Base-by-base conservation (phyloP, 495 filamentous ascomycete species). In the Aspergillus campestris region DNA sequence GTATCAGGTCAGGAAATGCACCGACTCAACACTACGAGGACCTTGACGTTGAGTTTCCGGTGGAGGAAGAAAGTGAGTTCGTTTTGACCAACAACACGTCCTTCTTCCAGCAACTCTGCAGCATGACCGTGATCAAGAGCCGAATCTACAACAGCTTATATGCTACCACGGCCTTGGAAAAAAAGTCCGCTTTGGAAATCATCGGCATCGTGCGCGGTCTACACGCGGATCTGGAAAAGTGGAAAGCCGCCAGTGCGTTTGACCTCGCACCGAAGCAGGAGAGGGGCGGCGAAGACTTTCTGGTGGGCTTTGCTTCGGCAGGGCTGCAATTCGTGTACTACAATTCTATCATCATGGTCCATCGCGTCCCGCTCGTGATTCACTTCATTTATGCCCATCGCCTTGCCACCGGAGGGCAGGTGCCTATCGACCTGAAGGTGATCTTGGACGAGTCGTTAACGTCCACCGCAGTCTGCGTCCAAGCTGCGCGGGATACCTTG, bases 21-120 rank as follows among this genome's bases (percentile, higher is more conserved):
- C 89, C 87, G 10, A 80, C 84, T 11, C 92, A 96, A 60, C 88
- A 96, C 54, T 86, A 91, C 51, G 89, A 97, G 57, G 92, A 98
- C 60, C 91, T 94, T 74, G 95, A 95, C 58, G 87, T 97, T 27
- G 89, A 94, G 37, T 74, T 96, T 36, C 92, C 92, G 9, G 79
- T 83, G 38, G 84, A 56, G 78, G 87, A 52, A 82, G 94, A 57
- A 75, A 82, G 42, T 60, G 91, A 40, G 74, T 79, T 35, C 74
- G 84, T 62, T 79, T 81, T 45, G 81, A 83, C 54, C 72, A 80
- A 44, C 42, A 90, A 91, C 57, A 79, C 87, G 61, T 88, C 89
- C 49, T 75, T 95, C 29, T 98, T 98, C 68, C 76, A 87, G 40
- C 79, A 88, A 31, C 85, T 95, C 71, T 92, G 86, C 58, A 82